Evolutionary conservation across 495 filamentous ascomycete species (phyloP), one percentile per base, ranked within the genome.

Genomic region (Talaromyces trachyspermus): DNA sequence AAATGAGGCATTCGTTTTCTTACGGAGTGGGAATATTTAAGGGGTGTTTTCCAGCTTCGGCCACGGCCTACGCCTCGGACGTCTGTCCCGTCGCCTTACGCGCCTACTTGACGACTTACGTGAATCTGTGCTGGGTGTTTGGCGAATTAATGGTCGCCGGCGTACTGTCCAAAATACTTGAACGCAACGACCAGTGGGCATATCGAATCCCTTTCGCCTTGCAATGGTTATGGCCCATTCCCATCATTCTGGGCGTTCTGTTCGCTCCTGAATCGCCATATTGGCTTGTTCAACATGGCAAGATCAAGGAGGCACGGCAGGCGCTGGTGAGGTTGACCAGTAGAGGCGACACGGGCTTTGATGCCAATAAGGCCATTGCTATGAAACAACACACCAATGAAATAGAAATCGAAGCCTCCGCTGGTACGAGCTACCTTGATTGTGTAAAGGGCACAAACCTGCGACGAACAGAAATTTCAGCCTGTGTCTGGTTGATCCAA

Each of bases 321-420:
- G 68, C 80, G 7, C 63, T 89, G 14, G 68, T 70, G 15, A 77
- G 83, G 10, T 63, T 88, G 18, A 79, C 74, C 23, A 74, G 69
- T 35, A 57, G 65, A 19, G 41, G 49, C n/a, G 74, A 80, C 50
- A 70, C 70, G 0, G 61, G 71, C 25, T 81, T 84, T 52, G 68
- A 85, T 43, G 62, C 74, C 2, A 77, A 84, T 52, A 78, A 86
- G 56, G 83, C 81, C 2, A 64, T 88, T 20, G 75, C 83, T 25
- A 83, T 87, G 80, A 87, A 87, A 72, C 75, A 81, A 18, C 81
- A 84, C 54, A 85, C 83, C 6, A 81, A 80, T 26, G 77, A 79
- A 22, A 62, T 85, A 6, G 83, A 86, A 55, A 68, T 80, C 52
- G 75, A 78, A 22, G 71, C 75, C 23, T 76, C 76, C 7, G 64